phyloP scores from a whole-genome alignment of 257 asterid genomes.

The Agastache rugosa region DNA sequence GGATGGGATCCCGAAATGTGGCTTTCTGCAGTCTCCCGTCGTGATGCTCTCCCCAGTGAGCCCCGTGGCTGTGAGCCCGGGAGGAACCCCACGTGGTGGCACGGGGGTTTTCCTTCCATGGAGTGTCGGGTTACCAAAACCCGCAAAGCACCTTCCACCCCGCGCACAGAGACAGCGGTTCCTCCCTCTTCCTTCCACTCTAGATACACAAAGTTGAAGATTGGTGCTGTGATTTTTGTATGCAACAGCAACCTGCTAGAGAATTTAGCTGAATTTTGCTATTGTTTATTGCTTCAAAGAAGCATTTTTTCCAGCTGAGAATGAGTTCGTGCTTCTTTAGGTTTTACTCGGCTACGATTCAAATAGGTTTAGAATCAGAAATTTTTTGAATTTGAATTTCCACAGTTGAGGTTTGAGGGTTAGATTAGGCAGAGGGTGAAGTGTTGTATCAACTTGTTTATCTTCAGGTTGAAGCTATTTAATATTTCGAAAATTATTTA shows the following conservation, averaged over 20 bases:
- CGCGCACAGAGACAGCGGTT: constrained; percentile 76
- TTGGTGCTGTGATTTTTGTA: constrained; percentile 24
- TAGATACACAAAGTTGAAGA: constrained; percentile 37
- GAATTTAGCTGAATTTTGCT: constrained; percentile 34
- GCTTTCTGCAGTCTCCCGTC: constrained; percentile 64
- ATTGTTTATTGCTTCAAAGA: constrained; percentile 30
- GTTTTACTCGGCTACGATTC: constrained; percentile 26
- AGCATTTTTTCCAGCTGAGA: constrained; percentile 35
- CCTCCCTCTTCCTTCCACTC: constrained; percentile 69
- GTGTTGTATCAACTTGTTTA: constrained; percentile 21
- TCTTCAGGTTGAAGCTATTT: constrained; percentile 30
- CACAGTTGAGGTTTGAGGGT: constrained; percentile 41
- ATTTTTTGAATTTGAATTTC: constrained; percentile 17
- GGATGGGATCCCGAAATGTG: constrained; percentile 73
- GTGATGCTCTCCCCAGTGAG: constrained; percentile 71
- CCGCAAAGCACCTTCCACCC: constrained; percentile 80
- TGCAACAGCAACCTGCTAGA: constrained; percentile 15
- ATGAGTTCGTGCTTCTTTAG: constrained; percentile 37
- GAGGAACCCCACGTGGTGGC: constrained; percentile 71
- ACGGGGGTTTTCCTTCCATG: constrained; percentile 96
- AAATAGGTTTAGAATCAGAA: constrained; percentile 33
- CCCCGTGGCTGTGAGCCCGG: constrained; percentile 57
- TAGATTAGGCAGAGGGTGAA: constrained; percentile 43
- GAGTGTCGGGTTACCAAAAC: constrained; percentile 69
- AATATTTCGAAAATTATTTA: neutral